phyloP scores from a whole-genome alignment of 2,329 filamentous ascomycete genomes.

The Diaporthe longicolla region DNA sequence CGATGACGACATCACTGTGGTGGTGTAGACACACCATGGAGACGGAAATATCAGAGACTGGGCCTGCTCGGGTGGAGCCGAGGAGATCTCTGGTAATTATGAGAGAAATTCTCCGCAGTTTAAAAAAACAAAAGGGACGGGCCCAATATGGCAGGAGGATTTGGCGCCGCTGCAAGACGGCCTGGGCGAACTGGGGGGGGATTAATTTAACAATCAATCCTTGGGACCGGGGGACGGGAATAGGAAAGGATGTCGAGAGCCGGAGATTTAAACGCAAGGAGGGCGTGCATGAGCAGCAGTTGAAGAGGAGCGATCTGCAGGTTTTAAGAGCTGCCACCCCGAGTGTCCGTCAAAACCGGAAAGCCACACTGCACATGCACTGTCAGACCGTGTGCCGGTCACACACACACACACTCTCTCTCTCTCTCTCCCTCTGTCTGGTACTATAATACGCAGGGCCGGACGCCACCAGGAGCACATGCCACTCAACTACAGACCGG shows the following conservation, averaged over 20 bases:
- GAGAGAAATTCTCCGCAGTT: constrained; percentile 12
- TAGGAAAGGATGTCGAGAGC: constrained; percentile 8
- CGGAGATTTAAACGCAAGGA: constrained; percentile 24
- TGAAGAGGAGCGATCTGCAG: constrained; percentile 21
- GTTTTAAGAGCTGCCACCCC: constrained; percentile 24
- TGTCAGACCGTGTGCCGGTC: not conserved
- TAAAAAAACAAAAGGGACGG: not conserved
- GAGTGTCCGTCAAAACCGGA: not conserved
- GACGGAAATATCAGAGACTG: constrained; percentile 14
- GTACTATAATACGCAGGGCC: constrained; percentile 2
- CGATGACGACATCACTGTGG: constrained; percentile 34
- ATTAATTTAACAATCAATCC: constrained; percentile 34
- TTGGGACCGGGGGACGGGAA: not conserved
- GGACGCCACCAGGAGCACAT: constrained; percentile 12
- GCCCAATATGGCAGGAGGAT: constrained; percentile 22
- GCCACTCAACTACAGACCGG: constrained; percentile 26
- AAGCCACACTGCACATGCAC: constrained; percentile 1
- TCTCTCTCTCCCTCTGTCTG: not conserved
- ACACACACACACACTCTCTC: not conserved
- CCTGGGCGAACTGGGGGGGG: not conserved
- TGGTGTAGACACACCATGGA: constrained; percentile 22
- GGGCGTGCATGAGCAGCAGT: not conserved
- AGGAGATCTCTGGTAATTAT: constrained; percentile 26
- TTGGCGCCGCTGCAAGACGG: not conserved
- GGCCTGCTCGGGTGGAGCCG: constrained; percentile 11